Conservation (phyloP, 176 grass and related monocot genomes). For the Zea mays region DNA sequence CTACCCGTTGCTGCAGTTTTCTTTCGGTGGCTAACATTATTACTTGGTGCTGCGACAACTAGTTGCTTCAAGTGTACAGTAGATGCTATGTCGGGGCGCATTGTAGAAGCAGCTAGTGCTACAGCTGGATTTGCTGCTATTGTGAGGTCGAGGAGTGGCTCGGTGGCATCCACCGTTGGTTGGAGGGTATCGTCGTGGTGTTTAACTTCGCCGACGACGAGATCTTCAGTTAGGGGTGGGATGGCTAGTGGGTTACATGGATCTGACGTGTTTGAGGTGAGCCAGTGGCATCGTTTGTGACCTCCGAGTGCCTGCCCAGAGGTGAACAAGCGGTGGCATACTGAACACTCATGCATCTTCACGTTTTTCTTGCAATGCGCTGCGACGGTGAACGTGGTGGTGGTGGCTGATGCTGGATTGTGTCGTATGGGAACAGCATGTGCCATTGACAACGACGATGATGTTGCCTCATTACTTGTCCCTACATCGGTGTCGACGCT, state of each 20-base stretch:
- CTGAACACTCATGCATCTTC: constrained; percentile 87
- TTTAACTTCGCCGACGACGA: constrained; percentile 11
- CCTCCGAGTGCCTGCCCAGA: constrained; percentile 89
- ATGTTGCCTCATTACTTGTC: constrained; percentile 17
- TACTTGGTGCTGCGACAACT: not conserved
- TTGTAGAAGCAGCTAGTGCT: not conserved
- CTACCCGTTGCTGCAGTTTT: constrained; percentile 22
- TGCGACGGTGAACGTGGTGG: not conserved
- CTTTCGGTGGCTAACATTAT: constrained; percentile 26
- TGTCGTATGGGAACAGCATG: constrained; percentile 35
- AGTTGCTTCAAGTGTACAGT: constrained; percentile 32
- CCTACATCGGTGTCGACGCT: not conserved
- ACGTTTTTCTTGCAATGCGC: constrained; percentile 60
- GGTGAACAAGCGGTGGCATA: constrained; percentile 85
- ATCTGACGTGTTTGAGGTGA: constrained; percentile 53
- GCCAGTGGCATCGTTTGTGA: constrained; percentile 94
- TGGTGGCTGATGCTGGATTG: not conserved
- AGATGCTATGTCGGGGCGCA: constrained; percentile 26
- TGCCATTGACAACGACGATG: constrained; percentile 34
- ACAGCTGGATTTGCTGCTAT: constrained; percentile 36
- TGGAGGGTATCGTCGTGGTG: constrained; percentile 44
- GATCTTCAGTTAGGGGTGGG: constrained; percentile 36
- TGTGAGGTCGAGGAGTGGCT: constrained; percentile 47
- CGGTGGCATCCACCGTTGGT: constrained; percentile 39
- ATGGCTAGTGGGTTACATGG: constrained; percentile 12